Evolutionary conservation across 2,329 filamentous ascomycete species (phyloP).

Genomic region (Acarospora socialis): DNA sequence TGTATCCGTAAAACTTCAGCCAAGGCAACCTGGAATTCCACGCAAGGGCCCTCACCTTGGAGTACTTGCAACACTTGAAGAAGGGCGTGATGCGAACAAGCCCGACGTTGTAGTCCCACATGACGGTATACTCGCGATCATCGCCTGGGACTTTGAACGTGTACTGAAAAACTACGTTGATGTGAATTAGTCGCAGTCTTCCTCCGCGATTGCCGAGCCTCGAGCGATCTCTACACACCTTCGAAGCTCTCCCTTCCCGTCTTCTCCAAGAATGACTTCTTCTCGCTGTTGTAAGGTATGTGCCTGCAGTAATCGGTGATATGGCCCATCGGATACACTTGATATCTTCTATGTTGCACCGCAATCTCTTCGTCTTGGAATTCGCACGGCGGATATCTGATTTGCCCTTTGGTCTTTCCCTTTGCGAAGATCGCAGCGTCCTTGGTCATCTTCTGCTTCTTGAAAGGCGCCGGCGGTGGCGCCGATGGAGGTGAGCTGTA

Average conservation of each 20-base stretch:
- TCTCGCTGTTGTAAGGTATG: constrained; percentile 89
- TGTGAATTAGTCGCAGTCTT: constrained; percentile 7
- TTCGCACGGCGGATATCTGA: constrained; percentile 66
- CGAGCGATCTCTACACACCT: constrained; percentile 39
- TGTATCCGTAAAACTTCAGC: constrained; percentile 24
- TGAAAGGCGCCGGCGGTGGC: constrained; percentile 15
- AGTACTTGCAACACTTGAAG: constrained; percentile 79
- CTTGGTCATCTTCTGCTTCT: constrained; percentile 49
- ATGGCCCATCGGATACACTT: constrained; percentile 49
- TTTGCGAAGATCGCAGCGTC: constrained; percentile 49
- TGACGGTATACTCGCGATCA: constrained; percentile 50
- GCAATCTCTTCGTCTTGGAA: constrained; percentile 41
- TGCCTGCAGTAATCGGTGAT: constrained; percentile 51
- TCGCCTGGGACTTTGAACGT: constrained; percentile 58
- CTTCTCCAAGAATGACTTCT: constrained; percentile 75
- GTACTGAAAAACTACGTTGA: constrained; percentile 60
- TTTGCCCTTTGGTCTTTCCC: constrained; percentile 46
- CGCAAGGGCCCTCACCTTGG: constrained; percentile 79
- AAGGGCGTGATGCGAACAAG: constrained; percentile 88
- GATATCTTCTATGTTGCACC: constrained; percentile 46
- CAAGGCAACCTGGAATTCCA: constrained; percentile 11
- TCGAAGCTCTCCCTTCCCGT: constrained; percentile 81
- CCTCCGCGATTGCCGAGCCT: constrained; percentile 9
- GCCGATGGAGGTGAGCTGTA: constrained; percentile 16
- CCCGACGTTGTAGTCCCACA: constrained; percentile 96